Percentiles rank a stretch among this genome's conserved stretches.
phyloP scores from a whole-genome alignment of 1,284 basidiomycete species.

The Filobasidium uniguttulatum region DNA sequence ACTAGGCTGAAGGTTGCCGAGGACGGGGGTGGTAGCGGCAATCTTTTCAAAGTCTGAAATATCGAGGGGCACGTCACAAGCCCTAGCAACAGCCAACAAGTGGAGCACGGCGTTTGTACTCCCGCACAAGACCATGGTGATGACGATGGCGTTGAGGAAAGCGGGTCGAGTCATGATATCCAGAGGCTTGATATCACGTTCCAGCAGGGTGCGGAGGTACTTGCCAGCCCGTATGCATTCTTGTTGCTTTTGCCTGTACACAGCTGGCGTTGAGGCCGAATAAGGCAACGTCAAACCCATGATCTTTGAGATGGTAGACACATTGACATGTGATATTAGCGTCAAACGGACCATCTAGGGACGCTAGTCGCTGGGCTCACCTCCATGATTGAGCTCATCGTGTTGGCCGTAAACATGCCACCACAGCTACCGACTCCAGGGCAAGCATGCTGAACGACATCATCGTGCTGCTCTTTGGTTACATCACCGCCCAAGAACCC shows the following conservation, averaged over 20 bases:
- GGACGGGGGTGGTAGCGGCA: slow-evolving; percentile 70
- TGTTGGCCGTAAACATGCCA: slow-evolving; percentile 47
- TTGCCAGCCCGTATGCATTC: slow-evolving; percentile 68
- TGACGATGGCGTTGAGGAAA: slow-evolving; percentile 75
- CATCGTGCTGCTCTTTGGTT: slow-evolving; percentile 58
- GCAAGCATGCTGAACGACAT: slow-evolving; percentile 67
- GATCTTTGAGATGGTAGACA: slow-evolving; percentile 55
- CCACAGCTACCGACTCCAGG: slow-evolving; percentile 65
- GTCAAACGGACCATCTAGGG: background rate
- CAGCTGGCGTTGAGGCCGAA: slow-evolving; percentile 65
- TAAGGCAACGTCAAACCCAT: slow-evolving; percentile 77
- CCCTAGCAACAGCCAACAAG: slow-evolving; percentile 74
- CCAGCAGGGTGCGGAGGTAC: slow-evolving; percentile 63
- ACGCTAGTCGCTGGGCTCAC: background rate
- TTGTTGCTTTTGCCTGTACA: slow-evolving; percentile 67
- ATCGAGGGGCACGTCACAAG: slow-evolving; percentile 64
- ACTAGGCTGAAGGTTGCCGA: slow-evolving; percentile 80
- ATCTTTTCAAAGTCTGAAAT: slow-evolving; percentile 78
- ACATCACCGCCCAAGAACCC: slow-evolving; percentile 48
- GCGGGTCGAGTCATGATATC: slow-evolving; percentile 79
- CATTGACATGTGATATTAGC: slow-evolving; percentile 17
- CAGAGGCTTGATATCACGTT: slow-evolving; percentile 68
- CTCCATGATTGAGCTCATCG: slow-evolving; percentile 48
- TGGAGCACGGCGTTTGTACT: slow-evolving; percentile 55
- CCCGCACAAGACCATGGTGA: slow-evolving; percentile 43